Conservation (phyloP, 2,329 filamentous ascomycete genomes). For the Arthrinium puccinioides region DNA sequence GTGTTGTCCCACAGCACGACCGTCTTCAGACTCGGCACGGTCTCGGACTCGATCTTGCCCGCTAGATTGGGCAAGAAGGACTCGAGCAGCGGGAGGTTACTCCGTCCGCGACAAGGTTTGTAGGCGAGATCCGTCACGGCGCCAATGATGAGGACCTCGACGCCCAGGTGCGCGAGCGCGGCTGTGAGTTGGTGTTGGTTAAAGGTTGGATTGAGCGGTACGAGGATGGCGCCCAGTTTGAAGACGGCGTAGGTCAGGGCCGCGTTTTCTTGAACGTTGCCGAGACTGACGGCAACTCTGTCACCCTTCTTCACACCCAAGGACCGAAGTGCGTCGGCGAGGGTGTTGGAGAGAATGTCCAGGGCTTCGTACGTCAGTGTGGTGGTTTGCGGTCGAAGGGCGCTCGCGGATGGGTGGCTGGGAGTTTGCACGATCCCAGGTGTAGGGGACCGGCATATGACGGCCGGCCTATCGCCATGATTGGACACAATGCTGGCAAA, state of each 20-base stretch:
- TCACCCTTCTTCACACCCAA: slow-evolving; percentile 75
- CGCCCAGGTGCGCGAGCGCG: slow-evolving; percentile 69
- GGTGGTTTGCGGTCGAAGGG: slow-evolving; percentile 46
- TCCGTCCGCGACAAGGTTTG: slow-evolving; percentile 45
- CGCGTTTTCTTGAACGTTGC: slow-evolving; percentile 79
- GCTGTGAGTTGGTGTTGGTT: slow-evolving; percentile 70
- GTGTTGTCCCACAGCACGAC: slow-evolving; percentile 80
- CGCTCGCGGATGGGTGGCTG: neutral
- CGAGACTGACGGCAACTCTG: slow-evolving; percentile 77
- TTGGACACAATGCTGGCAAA: slow-evolving; percentile 58
- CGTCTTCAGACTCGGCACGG: slow-evolving; percentile 61
- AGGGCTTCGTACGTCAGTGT: slow-evolving; percentile 68
- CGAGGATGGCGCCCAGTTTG: slow-evolving; percentile 88
- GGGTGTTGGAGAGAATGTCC: slow-evolving; percentile 66
- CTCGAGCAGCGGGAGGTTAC: slow-evolving; percentile 41
- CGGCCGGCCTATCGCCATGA: slow-evolving; percentile 57
- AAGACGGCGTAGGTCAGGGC: slow-evolving; percentile 83
- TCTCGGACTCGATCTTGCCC: slow-evolving; percentile 28
- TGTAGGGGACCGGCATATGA: slow-evolving; percentile 42
- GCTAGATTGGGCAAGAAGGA: slow-evolving; percentile 36
- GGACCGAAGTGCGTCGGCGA: slow-evolving; percentile 63
- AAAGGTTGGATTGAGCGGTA: slow-evolving; percentile 90
- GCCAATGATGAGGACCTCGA: slow-evolving; percentile 72
- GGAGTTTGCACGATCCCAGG: slow-evolving; percentile 2
- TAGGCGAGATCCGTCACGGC: slow-evolving; percentile 79